Evolutionary conservation across 192 early-diverging fungal genomes (phyloP), one percentile per base, ranked within the genome.

Genomic region (Backusella tarrabulga): DNA sequence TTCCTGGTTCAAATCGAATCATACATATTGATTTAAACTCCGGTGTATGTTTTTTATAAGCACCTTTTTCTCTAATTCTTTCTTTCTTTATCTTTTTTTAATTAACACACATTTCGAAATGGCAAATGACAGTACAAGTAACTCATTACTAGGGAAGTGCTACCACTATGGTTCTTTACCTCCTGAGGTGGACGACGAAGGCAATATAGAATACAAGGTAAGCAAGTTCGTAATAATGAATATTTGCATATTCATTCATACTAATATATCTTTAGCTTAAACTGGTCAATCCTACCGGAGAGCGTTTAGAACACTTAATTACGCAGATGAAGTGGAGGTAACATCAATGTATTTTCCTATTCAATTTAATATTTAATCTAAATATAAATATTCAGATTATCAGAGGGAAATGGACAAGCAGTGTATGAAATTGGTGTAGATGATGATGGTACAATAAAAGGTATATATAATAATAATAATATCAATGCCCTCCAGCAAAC

Each of bases 271-370:
- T 19, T 76, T 77, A 97, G 92, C 90, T 95, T 67, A 89, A 92
- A 73, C 76, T 95, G 29, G 79, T 93, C n/a, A 85, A 88, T 41
- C 89, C 91, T 6, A 80, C 90, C 2, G 81, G 86, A 5, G 91
- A 91, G 73, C 83, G 97, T 14, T 79, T 96, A 19, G 90, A 94
- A 74, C 97, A 98, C 73, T 84, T 98, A 12, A 90, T 95, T 6
- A 97, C 95, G 7, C 97, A 98, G 86, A 83, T 98, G 41, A 95
- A 96, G 77, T 97, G 96, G 95, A 87, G 97, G 83, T 76, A 80
- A 79, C 23, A 6, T 3, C 3, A 54, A 29, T 9, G 29, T n/a
- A 15, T 2, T 21, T 15, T 35, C 21, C 21, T 34, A 67, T 50
- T 36, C 17, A 15, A 2, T 3, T 40, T 4, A 32, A 29, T 5